These are phyloP conservation scores for Colletotrichum somersetense DNA, from an alignment of 2,329 filamentous ascomycete species.

Conservation along the genomic window DNA sequence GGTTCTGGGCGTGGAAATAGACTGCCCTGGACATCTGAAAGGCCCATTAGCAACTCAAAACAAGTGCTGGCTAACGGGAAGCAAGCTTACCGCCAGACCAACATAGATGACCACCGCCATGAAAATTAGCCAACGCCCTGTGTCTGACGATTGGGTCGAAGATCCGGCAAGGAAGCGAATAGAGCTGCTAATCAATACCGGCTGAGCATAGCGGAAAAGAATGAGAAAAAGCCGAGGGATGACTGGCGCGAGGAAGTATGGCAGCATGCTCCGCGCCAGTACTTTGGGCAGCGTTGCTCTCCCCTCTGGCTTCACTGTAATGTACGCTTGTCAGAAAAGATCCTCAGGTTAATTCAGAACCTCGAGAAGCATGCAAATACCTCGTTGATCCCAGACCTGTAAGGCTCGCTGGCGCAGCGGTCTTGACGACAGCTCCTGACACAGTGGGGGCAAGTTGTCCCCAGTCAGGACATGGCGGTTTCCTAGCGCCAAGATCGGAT, in stretches of 20 bases:
- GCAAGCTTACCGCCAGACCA: constrained; percentile 13
- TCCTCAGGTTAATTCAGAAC: no score
- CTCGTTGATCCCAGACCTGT: constrained; percentile 25
- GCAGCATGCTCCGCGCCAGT: constrained; percentile 5
- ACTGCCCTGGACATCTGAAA: constrained; percentile 1
- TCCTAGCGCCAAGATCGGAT: constrained; percentile 10
- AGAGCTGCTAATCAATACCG: constrained; percentile 2
- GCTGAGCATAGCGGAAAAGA: constrained; percentile 27
- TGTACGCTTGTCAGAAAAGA: no score
- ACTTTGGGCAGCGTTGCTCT: constrained; percentile 11
- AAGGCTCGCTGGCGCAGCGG: constrained; percentile 10
- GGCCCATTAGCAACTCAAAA: neutral
- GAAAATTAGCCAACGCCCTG: neutral
- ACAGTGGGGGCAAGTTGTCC: constrained; percentile 8
- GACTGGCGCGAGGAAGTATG: constrained; percentile 15
- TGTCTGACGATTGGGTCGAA: neutral
- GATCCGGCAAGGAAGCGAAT: constrained; percentile 7
- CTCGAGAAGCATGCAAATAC: neutral
- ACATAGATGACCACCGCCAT: constrained; percentile 11
- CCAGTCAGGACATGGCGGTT: constrained; percentile 9
- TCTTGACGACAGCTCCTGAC: constrained; percentile 8
- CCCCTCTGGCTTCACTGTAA: constrained; percentile 19
- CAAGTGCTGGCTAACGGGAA: no score
- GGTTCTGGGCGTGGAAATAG: constrained; percentile 18
- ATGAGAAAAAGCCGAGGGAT: constrained; percentile 21